Evolutionary conservation across 2,329 filamentous ascomycete species (phyloP).

Genomic region (Colletotrichum neosansevieriae): DNA sequence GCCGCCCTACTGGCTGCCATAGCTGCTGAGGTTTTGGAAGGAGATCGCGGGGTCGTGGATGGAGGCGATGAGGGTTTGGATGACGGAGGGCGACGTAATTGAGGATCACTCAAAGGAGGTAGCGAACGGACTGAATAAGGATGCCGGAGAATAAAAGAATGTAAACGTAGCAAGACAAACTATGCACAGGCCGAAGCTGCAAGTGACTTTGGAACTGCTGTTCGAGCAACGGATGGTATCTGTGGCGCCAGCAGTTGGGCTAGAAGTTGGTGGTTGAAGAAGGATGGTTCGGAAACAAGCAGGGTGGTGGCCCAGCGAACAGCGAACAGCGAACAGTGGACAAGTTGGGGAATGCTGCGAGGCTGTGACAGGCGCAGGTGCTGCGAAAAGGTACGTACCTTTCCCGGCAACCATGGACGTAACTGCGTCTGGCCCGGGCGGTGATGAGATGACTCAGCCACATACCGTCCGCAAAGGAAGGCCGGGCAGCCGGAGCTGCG

Average conservation of each 20-base stretch:
- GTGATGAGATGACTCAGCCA: conserved; percentile 5
- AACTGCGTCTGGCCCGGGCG: background rate
- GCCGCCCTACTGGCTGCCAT: conserved; percentile 79
- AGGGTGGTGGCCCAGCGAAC: background rate
- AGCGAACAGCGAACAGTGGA: conserved; percentile 9
- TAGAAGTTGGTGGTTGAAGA: conserved; percentile 11
- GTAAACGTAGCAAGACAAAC: background rate
- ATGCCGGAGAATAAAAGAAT: conserved; percentile 30
- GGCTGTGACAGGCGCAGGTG: conserved; percentile 27
- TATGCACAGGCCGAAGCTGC: background rate
- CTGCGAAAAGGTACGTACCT: conserved; percentile 9
- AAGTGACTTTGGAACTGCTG: background rate
- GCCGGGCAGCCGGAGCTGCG: background rate
- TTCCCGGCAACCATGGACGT: background rate
- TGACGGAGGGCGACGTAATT: conserved; percentile 34
- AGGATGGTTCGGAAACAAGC: conserved; percentile 6
- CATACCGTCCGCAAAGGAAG: background rate
- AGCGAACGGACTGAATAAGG: conserved; percentile 32
- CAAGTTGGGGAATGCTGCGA: conserved; percentile 37
- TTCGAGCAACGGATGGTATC: background rate
- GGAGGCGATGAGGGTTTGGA: background rate
- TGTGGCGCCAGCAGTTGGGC: conserved; percentile 1
- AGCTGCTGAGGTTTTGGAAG: conserved; percentile 32
- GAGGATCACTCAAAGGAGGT: background rate
- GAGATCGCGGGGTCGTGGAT: background rate